These are phyloP conservation scores for Helicostylum pulchrum DNA, from an alignment of 192 early-diverging fungal species.

Conservation along the genomic window DNA sequence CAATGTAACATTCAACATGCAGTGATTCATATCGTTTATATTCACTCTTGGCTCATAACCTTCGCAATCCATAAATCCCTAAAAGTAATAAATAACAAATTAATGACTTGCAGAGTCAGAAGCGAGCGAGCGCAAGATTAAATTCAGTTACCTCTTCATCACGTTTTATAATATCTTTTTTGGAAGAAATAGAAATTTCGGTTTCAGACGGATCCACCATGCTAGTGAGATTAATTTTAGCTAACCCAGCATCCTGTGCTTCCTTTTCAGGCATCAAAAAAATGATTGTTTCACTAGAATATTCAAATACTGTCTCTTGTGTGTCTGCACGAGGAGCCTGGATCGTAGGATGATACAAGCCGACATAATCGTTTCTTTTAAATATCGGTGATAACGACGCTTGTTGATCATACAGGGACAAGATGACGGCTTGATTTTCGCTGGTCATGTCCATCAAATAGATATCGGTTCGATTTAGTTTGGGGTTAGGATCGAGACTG, in stretches of 20 bases:
- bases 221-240: conserved; percentile 8
- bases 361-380: conserved; percentile 21
- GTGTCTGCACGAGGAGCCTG: background rate
- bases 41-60: conserved; percentile 4
- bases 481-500: background rate
- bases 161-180: conserved; percentile 4
- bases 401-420: conserved; percentile 26
- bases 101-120: background rate
- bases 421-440: background rate
- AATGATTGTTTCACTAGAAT: conserved; percentile 14
- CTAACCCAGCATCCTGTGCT: conserved; percentile 13
- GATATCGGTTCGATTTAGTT: background rate
- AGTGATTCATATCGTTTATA: conserved; percentile 8
- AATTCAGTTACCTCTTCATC: conserved; percentile 18
- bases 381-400: conserved; percentile 9
- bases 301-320: conserved; percentile 14
- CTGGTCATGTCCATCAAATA: conserved; percentile 16
- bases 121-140: background rate
- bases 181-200: background rate
- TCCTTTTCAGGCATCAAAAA: conserved; percentile 30
- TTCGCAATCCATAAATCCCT: conserved; percentile 28
- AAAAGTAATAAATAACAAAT: background rate
- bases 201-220: background rate
- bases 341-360: conserved; percentile 18
- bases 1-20: conserved; percentile 27